Evolutionary conservation across 2,329 filamentous ascomycete genomes (phyloP).

Genomic region (Diplodia sapinea): DNA sequence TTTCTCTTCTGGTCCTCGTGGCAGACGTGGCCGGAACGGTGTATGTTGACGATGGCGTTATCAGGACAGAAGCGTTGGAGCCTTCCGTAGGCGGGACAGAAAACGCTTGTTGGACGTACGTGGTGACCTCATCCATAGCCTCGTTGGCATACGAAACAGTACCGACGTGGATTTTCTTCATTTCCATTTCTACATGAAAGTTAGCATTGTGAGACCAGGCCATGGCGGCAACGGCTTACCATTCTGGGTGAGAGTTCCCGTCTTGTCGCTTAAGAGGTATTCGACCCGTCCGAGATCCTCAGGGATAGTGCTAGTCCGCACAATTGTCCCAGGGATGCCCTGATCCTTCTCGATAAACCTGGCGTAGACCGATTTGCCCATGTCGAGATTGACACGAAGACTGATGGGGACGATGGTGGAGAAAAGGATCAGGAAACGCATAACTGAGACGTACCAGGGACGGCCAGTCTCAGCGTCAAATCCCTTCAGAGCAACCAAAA

Average conservation of each 20-base stretch:
- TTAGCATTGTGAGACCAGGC: constrained; percentile 32
- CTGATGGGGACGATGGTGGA: constrained; percentile 99
- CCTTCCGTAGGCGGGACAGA: constrained; percentile 38
- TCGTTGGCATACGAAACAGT: constrained; percentile 98
- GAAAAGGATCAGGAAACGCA: constrained; percentile 97
- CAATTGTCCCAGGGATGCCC: constrained; percentile 88
- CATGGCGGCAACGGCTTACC: constrained; percentile 49
- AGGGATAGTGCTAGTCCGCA: constrained; percentile 95
- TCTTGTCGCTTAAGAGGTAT: constrained; percentile 96
- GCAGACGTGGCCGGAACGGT: constrained; percentile 66
- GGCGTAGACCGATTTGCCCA: constrained; percentile 96
- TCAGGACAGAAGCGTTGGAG: constrained; percentile 54
- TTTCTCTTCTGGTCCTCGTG: constrained; percentile 88
- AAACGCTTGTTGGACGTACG: constrained; percentile 87
- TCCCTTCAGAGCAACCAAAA: constrained; percentile 85
- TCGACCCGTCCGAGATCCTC: constrained; percentile 96
- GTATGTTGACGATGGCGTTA: constrained; percentile 77
- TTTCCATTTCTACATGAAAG: constrained; percentile 76
- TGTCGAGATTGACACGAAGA: constrained; percentile 91
- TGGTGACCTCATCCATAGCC: constrained; percentile 94
- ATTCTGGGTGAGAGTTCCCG: constrained; percentile 96
- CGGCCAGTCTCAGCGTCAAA: constrained; percentile 70
- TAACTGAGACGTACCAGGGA: constrained; percentile 94
- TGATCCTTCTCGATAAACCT: constrained; percentile 92
- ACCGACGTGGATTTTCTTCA: constrained; percentile 98